Percentiles rank a stretch among this genome's conserved stretches.
These are phyloP conservation scores for Vachellia collinsii DNA, from an alignment of 306 rosid species.

Conservation along the genomic window DNA sequence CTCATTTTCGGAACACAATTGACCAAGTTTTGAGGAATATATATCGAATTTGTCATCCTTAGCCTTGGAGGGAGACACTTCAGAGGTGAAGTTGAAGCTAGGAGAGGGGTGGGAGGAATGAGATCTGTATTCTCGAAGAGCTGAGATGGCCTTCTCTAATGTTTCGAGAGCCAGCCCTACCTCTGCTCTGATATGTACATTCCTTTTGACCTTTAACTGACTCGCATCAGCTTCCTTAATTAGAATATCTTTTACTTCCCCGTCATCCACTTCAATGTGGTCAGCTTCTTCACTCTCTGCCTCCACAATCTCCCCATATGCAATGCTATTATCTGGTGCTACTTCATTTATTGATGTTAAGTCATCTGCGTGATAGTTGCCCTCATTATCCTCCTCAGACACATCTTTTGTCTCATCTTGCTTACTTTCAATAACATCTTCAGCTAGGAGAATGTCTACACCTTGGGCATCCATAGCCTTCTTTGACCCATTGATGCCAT, in stretches of 20 bases:
- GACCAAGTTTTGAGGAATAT: constrained; percentile 39
- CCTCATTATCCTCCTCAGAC: constrained; percentile 35
- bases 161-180: constrained; percentile 81
- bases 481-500: constrained; percentile 32
- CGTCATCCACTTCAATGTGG: constrained; percentile 39
- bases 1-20: constrained; percentile 31
- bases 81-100: constrained; percentile 38
- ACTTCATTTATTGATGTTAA: neutral
- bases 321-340: constrained; percentile 24
- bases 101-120: constrained; percentile 44
- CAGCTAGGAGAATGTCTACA: constrained; percentile 36
- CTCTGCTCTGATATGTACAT: constrained; percentile 54
- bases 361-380: constrained; percentile 35
- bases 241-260: constrained; percentile 29
- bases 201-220: constrained; percentile 41
- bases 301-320: constrained; percentile 63
- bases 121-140: constrained; percentile 51
- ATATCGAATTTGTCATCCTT: constrained; percentile 38
- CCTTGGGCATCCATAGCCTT: constrained; percentile 31
- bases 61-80: constrained; percentile 36
- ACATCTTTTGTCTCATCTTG: constrained; percentile 34
- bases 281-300: constrained; percentile 46
- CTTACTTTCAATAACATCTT: constrained; percentile 31
- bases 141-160: constrained; percentile 67
- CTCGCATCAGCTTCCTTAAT: constrained; percentile 32